Base-by-base conservation (phyloP, 768 basidiomycete genomes). In the Thelephora ganbajun region DNA sequence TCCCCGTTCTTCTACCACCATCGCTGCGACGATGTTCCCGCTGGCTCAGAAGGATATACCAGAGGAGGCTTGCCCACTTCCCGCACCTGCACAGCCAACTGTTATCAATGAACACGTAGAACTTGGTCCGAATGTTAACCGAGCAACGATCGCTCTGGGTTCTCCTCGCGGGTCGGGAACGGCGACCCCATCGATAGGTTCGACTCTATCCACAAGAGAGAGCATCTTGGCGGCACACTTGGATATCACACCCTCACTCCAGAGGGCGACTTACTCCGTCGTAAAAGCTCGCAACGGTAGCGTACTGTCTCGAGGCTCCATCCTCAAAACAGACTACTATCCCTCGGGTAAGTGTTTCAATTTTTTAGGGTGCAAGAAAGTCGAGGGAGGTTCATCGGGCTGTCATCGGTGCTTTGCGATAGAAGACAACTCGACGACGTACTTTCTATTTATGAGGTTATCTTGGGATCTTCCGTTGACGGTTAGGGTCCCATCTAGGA, bases 261-360 rank as follows among this genome's bases (percentile, higher is more conserved):
- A 79, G 50, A 76, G 76, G 18, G 80, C 82, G 26, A 81, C 74
- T 44, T 69, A 79, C 1, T 79, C 80, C 1, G 72, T 92, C 33
- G 89, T 92, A 48, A 89, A 90, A 66, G 80, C 84, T 5, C 72
- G 90, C 49, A 69, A 72, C 0, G 90, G 90, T 14, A 87, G 83
- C 55, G 90, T 94, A 33, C 68, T 94, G 5, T 80, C 84, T 3
- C 67, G 90, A 52, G 88, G 91, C 0, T 89, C 92, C 61, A 93
- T 99, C 48, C 66, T 99, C 56, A 99, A 98, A 70, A 93, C 91
- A 14, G 93, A 96, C 66, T 72, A 83, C 60, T 83, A 88, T 63
- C 83, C 84, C 33, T 83, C 83, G 51, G 83, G 83, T 59, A 44
- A 35, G 55, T 30, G 26, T 9, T 30, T 4, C 26, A 30, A 9